Base-by-base conservation (phyloP, 768 basidiomycete genomes). In the Cubamyces lactineus region DNA sequence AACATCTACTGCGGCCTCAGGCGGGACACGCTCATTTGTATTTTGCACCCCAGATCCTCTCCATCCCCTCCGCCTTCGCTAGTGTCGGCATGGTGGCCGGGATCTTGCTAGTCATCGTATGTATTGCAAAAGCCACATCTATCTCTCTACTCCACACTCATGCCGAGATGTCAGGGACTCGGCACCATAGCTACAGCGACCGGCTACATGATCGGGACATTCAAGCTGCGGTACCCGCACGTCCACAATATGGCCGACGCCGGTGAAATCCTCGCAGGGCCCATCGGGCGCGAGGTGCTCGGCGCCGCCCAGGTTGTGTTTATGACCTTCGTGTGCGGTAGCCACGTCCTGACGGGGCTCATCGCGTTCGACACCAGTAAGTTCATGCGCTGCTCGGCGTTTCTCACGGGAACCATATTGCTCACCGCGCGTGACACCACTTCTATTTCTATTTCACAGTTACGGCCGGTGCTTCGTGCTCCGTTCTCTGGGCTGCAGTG, bases 211-310 rank as follows among this genome's bases (percentile, higher is more conserved):
- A 69, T 71, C 34, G 72, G 72, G 23, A n/a, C 39, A 2, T 73
- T 73, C 71, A 73, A 73, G 57, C 63, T 73, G 40, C 66, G 71
- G 9, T 73, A 73, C 53, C 72, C 72, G 9, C 72, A 73, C n/a
- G 70, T 73, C 11, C 72, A 73, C 59, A 73, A 73, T 45, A 73
- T 73, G 72, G 72, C 72, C 39, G 72, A 73, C 59, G 72, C 71
- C 11, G 72, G 72, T 7, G 64, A 69, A 58, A 69, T 73, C 46
- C 63, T 73, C 40, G 67, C 63, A 1, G 72, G 72, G 1, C 72
- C 71, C 26, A 63, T 73, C 24, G 70, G 72, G 8, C 68, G 72
- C 19, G 72, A 73, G 50, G 65, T 73, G 11, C 67, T 73, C 42
- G 72, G 72, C 34, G 67, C 62, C 13, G 72, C 72, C 0, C 72